Evolutionary conservation across 2,329 filamentous ascomycete genomes (phyloP).

Genomic region (Pseudogymnoascus sp.): DNA sequence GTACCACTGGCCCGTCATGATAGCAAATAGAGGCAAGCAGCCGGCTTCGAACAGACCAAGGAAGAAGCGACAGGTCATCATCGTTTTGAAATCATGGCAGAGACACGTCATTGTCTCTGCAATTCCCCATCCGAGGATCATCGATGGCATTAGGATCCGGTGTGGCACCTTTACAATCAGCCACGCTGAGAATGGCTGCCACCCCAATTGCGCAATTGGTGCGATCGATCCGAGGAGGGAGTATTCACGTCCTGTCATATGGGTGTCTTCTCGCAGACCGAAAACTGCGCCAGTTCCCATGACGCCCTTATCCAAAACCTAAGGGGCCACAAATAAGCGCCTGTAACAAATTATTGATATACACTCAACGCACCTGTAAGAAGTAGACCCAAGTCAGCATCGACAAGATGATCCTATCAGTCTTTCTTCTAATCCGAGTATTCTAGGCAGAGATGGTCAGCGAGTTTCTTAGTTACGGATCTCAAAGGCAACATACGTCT

Average conservation of each 20-base stretch:
- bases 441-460: constrained; percentile 9
- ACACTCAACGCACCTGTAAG: constrained; percentile 43
- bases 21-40: constrained; percentile 40
- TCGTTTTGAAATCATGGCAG: constrained; percentile 29
- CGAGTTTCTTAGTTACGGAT: background rate
- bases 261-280: constrained; percentile 40
- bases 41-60: constrained; percentile 32
- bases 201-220: constrained; percentile 52
- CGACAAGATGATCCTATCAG: constrained; percentile 44
- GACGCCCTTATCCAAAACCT: constrained; percentile 11
- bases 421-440: constrained; percentile 23
- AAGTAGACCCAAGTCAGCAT: constrained; percentile 50
- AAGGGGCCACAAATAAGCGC: constrained; percentile 24
- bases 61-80: constrained; percentile 33
- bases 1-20: constrained; percentile 57
- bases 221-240: constrained; percentile 57
- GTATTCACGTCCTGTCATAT: constrained; percentile 41
- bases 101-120: constrained; percentile 32
- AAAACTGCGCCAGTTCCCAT: constrained; percentile 37
- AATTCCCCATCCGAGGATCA: constrained; percentile 48
- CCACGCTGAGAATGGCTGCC: constrained; percentile 48
- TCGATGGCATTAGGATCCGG: constrained; percentile 45
- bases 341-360: constrained; percentile 19
- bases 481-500: constrained; percentile 2
- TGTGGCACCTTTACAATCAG: constrained; percentile 47